Percentiles rank a stretch among this genome's conserved stretches.
Conservation (phyloP, 192 early-diverging fungal species). For the Podila epigama region DNA sequence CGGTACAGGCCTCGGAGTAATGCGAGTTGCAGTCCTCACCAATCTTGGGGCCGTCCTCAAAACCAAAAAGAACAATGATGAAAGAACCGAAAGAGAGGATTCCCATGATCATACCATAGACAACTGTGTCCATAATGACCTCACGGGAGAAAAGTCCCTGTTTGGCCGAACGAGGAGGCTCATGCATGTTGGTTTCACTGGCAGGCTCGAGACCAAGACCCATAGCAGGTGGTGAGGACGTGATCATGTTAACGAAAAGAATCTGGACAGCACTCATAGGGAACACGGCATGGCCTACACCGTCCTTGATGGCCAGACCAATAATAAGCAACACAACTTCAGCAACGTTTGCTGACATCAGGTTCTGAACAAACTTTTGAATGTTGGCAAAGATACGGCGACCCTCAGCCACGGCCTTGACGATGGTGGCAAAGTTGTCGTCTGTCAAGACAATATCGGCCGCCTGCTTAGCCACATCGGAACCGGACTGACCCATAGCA, state of each 20-base stretch:
- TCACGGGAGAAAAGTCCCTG: conserved; percentile 71
- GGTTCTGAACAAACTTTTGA: conserved; percentile 72
- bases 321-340: conserved; percentile 76
- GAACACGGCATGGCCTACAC: conserved; percentile 63
- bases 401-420: conserved; percentile 77
- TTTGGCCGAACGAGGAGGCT: conserved; percentile 65
- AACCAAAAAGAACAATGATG: conserved; percentile 64
- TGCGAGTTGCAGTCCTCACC: conserved; percentile 64
- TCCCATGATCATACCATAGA: conserved; percentile 72
- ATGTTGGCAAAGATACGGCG: conserved; percentile 83
- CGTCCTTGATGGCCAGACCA: conserved; percentile 74
- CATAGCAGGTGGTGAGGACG: conserved; percentile 80
- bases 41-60: conserved; percentile 60
- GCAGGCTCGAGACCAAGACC: conserved; percentile 75
- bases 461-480: conserved; percentile 92
- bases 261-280: conserved; percentile 82
- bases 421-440: conserved; percentile 86
- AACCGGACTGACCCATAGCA: conserved; percentile 89
- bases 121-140: conserved; percentile 67
- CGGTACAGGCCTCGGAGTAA: conserved; percentile 50
- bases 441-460: conserved; percentile 88
- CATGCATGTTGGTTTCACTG: conserved; percentile 68
- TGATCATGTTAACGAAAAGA: conserved; percentile 80
- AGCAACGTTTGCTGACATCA: conserved; percentile 74
- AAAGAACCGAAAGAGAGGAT: conserved; percentile 67